Conservation (phyloP, 345 rosid species). For the Linum usitatissimum region DNA sequence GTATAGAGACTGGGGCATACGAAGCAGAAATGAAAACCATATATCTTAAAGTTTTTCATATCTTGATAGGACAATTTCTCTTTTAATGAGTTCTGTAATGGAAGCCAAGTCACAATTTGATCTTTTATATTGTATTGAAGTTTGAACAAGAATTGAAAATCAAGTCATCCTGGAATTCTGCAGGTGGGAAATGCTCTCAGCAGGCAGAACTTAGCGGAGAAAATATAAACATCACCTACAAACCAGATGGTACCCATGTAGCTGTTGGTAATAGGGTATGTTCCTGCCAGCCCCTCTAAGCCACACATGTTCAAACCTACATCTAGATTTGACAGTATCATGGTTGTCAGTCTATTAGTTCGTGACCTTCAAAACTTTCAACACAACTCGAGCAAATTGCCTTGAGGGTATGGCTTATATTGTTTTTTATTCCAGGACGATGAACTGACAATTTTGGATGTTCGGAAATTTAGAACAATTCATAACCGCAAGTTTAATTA, state of each 20-base stretch:
- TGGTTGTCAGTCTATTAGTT: neutral
- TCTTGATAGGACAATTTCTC: too few species aligned
- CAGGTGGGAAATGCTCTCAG: conserved; percentile 96
- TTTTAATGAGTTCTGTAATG: neutral
- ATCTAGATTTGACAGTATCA: neutral
- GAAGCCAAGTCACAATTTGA: neutral
- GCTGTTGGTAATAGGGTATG: conserved; percentile 98
- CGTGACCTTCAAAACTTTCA: neutral
- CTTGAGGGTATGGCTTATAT: neutral
- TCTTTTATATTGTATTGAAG: too few species aligned
- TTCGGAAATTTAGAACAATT: conserved; percentile 86
- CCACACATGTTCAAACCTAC: neutral
- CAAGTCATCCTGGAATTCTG: conserved; percentile 1
- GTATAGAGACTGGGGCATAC: neutral
- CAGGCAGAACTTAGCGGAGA: conserved; percentile 95
- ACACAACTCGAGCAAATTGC: neutral
- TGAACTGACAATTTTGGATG: conserved; percentile 90
- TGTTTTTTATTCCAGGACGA: conserved; percentile 57
- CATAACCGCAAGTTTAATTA: conserved; percentile 80
- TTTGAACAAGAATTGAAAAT: neutral
- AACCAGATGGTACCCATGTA: conserved; percentile 83
- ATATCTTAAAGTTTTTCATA: too few species aligned
- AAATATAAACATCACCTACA: conserved; percentile 91
- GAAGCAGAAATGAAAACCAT: neutral
- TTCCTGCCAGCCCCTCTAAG: too few species aligned